Evolutionary conservation across 163 green algal genomes (phyloP), one percentile per base, ranked within the genome.

Genomic region (Prototheca cutis): DNA sequence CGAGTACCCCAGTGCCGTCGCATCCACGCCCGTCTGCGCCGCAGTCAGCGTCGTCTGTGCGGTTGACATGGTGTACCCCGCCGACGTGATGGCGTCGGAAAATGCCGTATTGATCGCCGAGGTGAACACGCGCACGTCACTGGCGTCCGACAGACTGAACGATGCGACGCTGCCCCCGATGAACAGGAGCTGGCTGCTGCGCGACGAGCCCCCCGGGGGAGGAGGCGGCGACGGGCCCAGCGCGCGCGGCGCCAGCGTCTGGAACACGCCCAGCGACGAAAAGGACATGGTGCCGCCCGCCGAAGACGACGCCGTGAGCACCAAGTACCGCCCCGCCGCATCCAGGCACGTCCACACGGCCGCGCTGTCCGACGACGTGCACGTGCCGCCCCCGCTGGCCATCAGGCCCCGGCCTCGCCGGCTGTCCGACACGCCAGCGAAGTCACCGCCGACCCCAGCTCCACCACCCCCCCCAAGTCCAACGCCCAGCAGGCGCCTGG

Each of bases 231-330:
- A 2, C 39, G 30, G 30, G 19, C 21, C 33, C 13, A 2, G 4
- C 10, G 8, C 4, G 10, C 17, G 24, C 28, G 61, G 61, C 52
- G 29, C 34, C 30, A 36, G 24, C 6, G 25, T 28, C 52, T 49
- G 36, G 29, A 57, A 67, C 23, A 40, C 53, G 1, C 21, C 3
- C 29, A 67, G 31, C 3, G 7, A 28, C 2, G 21, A 19, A 3
- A 67, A 29, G 8, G 3, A 2, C 31, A 58, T 17, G 13, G 49
- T n/a, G 27, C 10, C 49, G 49, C 28, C 24, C 30, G 58, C n/a
- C n/a, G n/a, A n/a, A n/a, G n/a, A n/a, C n/a, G n/a, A 29, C 53
- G 32, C 19, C 31, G 15, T 23, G 18, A 67, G 29, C 29, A 67
- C 30, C 7, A 67, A 13, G 39, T 59, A 58, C 33, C 24, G 25